Evolutionary conservation across 2,329 filamentous ascomycete species (phyloP), one percentile per base, ranked within the genome.

Genomic region (Sarocladium brachiariae): DNA sequence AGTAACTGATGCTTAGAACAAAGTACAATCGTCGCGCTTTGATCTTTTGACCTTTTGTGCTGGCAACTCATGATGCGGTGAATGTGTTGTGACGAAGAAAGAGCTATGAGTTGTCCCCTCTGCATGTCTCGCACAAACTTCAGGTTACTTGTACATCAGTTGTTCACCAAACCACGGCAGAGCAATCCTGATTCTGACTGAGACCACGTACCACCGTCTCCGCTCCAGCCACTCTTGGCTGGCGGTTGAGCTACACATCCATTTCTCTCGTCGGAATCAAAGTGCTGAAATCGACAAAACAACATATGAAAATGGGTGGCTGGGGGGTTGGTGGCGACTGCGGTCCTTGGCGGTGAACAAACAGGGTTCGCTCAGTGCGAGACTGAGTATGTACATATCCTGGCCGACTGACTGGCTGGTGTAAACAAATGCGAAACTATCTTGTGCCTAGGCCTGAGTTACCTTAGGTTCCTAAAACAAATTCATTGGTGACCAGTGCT

Each of bases 341-440:
- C n/a, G n/a, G n/a, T n/a, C n/a, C n/a, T n/a, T 43, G 23, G 39
- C 39, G 39, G 39, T 43, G 39, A 43, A 19, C n/a, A n/a, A n/a
- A n/a, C n/a, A n/a, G n/a, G n/a, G n/a, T n/a, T n/a, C n/a, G n/a
- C n/a, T n/a, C n/a, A 35, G 33, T 35, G 14, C 10, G 33, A 13
- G 33, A n/a, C n/a, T n/a, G n/a, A n/a, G n/a, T 5, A 35, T 9
- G 14, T 18, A n/a, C n/a, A 16, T n/a, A 8, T 39, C 33, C 16
- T 39, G 35, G 18, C 18, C 18, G 4, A 5, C 21, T 39, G 35
- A 39, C n/a, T 39, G 35, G 35, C 35, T 6, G 13, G 11, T 8
- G 33, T n/a, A n/a, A 6, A 35, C n/a, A 19, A 18, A 7, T 19
- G 4, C 18, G 6, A n/a, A 35, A n/a, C n/a, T n/a, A n/a, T n/a